A percentile compares a stretch with the other conserved stretches of the same genome.
Evolutionary conservation across 805 yeast genomes (phyloP).

Genomic region (Henningerozyma blattae): DNA sequence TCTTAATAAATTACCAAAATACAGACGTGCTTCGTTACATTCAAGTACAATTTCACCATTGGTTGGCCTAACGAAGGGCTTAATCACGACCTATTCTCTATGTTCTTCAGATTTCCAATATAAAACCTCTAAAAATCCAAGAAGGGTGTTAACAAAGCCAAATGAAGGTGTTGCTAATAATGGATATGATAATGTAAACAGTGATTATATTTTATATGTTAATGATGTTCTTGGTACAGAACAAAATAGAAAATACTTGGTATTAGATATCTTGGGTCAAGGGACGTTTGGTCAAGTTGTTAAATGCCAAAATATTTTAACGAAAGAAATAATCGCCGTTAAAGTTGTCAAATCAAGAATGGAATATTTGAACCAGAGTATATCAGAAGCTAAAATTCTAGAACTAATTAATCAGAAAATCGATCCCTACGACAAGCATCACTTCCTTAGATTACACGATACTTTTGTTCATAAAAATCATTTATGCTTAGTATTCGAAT

Average conservation of each 20-base stretch:
- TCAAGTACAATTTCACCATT: slow-evolving; percentile 66
- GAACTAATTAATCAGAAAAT: slow-evolving; percentile 67
- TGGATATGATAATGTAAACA: slow-evolving; percentile 79
- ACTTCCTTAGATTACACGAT: slow-evolving; percentile 69
- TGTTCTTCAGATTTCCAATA: slow-evolving; percentile 82
- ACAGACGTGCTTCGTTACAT: slow-evolving; percentile 55
- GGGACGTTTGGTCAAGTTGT: slow-evolving; percentile 99
- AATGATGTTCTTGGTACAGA: slow-evolving; percentile 78
- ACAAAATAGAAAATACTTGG: slow-evolving; percentile 68
- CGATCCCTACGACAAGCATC: slow-evolving; percentile 61
- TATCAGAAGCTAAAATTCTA: slow-evolving; percentile 78
- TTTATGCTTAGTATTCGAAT: slow-evolving; percentile 83
- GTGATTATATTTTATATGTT: slow-evolving; percentile 86
- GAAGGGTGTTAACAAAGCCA: slow-evolving; percentile 86
- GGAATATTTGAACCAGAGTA: slow-evolving; percentile 80
- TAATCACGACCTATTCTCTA: slow-evolving; percentile 69
- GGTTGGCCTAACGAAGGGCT: slow-evolving; percentile 61
- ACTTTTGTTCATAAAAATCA: slow-evolving; percentile 88
- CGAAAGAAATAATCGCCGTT: slow-evolving; percentile 85
- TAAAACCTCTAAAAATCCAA: slow-evolving; percentile 76
- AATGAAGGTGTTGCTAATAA: slow-evolving; percentile 69
- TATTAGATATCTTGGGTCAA: slow-evolving; percentile 82
- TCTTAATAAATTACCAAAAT: slow-evolving; percentile 51
- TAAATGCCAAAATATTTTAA: slow-evolving; percentile 61
- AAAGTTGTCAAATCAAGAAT: slow-evolving; percentile 89